These are phyloP conservation scores for Fusarium sarcochroum DNA, from an alignment of 2,329 filamentous ascomycete species.

Conservation along the genomic window DNA sequence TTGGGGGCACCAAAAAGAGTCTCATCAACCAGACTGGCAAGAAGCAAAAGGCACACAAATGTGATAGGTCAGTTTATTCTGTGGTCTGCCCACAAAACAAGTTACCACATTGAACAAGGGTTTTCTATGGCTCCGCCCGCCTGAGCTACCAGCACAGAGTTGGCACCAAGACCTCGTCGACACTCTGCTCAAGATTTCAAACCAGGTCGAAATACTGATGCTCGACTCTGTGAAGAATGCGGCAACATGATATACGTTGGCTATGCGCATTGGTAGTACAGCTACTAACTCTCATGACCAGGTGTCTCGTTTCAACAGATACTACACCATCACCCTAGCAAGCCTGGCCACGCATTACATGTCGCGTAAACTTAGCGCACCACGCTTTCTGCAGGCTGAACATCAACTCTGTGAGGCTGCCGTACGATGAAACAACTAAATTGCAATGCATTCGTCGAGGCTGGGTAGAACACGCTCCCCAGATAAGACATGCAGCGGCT, in stretches of 20 bases:
- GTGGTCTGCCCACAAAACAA: slow-evolving; percentile 2
- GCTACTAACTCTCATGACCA: not conserved
- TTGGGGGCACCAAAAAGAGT: not conserved
- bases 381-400: slow-evolving; percentile 16
- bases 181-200: slow-evolving; percentile 17
- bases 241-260: not conserved
- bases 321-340: not conserved
- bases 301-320: slow-evolving; percentile 12
- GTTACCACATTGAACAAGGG: slow-evolving; percentile 12
- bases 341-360: slow-evolving; percentile 7
- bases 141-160: slow-evolving; percentile 1
- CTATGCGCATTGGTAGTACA: not conserved
- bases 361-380: slow-evolving; percentile 18
- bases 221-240: not conserved
- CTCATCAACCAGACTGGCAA: not conserved
- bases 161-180: slow-evolving; percentile 7
- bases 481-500: slow-evolving; percentile 5
- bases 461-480: slow-evolving; percentile 4
- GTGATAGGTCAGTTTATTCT: slow-evolving; percentile 22
- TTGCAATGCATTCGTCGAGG: slow-evolving; percentile 8
- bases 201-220: not conserved
- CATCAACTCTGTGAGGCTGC: slow-evolving; percentile 21
- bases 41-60: not conserved
- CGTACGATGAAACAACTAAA: slow-evolving; percentile 18
- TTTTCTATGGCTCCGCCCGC: slow-evolving; percentile 8